Evolutionary conservation across 2,329 filamentous ascomycete species (phyloP), one percentile per base, ranked within the genome.

Genomic region (Fusarium transvaalense): DNA sequence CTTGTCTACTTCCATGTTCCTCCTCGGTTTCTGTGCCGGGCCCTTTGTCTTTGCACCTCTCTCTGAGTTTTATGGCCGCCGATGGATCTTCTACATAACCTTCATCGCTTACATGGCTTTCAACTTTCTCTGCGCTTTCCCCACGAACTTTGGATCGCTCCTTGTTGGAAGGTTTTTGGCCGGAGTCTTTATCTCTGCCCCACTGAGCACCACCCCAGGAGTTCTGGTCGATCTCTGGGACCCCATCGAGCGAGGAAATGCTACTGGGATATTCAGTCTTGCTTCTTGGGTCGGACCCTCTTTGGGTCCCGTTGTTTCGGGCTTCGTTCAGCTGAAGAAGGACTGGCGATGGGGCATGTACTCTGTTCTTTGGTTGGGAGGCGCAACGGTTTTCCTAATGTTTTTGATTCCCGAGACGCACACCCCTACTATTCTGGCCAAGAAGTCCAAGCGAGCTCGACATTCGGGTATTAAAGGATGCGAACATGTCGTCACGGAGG

Each of bases 321-420:
- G 87, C 6, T 89, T 89, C 66, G 75, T 89, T 2, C 76, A 89
- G 69, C 74, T 89, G 9, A 86, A 82, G 32, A 79, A 85, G 64
- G 76, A 81, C 63, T 88, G 86, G 86, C 74, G 82, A 23, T 88
- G 85, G 85, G 80, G 76, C 29, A 84, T 86, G 69, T 85, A 84
- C 58, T 79, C 83, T 3, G 71, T 83, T 17, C 73, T 86, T 9
- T 82, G 80, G 78, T 68, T 85, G 1, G 82, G 78, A 5, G 82
- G 71, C 1, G 67, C 71, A 8, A 80, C 81, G 0, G 74, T 74
- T 5, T 3, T 82, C 9, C 56, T 86, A 5, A 84, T 89, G 82
- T 79, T 88, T 53, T 85, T 85, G 1, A 84, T 89, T 10, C 88
- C 87, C 1, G 87, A 89, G 71, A 89, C 88, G 0, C 83, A 84